Conservation (phyloP, 306 rosid species). For the Cicer cuneatum region DNA sequence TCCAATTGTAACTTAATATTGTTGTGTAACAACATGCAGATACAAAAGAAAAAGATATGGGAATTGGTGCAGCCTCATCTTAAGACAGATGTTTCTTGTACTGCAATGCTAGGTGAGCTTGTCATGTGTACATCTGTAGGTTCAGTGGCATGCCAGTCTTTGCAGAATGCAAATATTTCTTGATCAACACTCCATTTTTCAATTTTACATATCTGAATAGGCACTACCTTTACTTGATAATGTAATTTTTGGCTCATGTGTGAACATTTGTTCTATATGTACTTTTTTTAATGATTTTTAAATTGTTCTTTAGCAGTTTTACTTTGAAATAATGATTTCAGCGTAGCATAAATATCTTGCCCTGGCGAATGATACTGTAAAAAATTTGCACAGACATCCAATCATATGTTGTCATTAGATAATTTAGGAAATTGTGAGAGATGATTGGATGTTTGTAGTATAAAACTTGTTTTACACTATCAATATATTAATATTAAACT, state of each 20-base stretch:
- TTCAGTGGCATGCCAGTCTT: conserved; percentile 56
- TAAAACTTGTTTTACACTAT: too few relatives aligned
- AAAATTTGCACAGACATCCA: not conserved
- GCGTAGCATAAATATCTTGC: conserved; percentile 16
- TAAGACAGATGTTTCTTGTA: conserved; percentile 64
- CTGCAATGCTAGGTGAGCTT: conserved; percentile 65
- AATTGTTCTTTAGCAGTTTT: conserved; percentile 14
- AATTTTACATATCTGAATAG: not conserved
- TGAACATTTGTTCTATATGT: conserved; percentile 14
- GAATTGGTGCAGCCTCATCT: conserved; percentile 80
- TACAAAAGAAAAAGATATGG: conserved; percentile 84
- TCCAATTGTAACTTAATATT: conserved; percentile 13
- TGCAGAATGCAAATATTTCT: conserved; percentile 64
- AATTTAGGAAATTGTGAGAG: not conserved
- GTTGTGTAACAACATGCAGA: conserved; percentile 52
- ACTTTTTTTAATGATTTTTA: conserved; percentile 3
- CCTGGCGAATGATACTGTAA: not conserved
- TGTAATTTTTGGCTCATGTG: not conserved
- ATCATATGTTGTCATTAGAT: not conserved
- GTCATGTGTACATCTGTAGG: conserved; percentile 75
- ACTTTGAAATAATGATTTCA: conserved; percentile 29
- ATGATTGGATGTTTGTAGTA: too few relatives aligned
- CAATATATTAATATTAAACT: not conserved
- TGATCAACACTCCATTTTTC: conserved; percentile 36
- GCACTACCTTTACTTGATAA: not conserved